Base-by-base conservation (phyloP, 192 early-diverging fungal genomes). In the Globomyces pollinis-pini region DNA sequence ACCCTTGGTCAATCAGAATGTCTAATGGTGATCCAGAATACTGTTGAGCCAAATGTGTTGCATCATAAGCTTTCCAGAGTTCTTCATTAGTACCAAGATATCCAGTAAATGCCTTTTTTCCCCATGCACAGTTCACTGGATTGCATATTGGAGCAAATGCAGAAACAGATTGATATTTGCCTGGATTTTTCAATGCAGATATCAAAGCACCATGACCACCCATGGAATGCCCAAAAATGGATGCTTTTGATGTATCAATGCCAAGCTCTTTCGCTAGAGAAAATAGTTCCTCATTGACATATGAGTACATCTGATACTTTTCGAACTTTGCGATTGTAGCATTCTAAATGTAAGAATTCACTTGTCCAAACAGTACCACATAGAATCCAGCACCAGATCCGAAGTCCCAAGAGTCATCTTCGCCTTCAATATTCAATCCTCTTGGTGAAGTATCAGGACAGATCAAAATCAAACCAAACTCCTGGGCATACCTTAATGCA, bases 161-260 rank as follows among this genome's bases (percentile, higher is more conserved):
- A 0, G 89, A 89, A 24, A 84, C 81, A 35, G 77, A 76, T 62
- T 78, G 78, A 75, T 83, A 94, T 33, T 72, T 54, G n/a, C 65
- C 72, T 4, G 80, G 78, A 56, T 89, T 89, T 68, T 85, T 86
- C 43, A 95, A 60, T 7, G 80, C 84, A 24, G 84, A 74, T 9
- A 86, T 68, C 21, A 95, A 74, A 11, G 92, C 92, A 45, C 92
- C 92, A 66, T 95, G 92, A 20, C 92, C 92, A 24, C 92, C 92
- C 73, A 75, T 76, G 16, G 59, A 62, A 59, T 77, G 75, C 0
- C 76, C 76, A 38, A 70, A 64, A 1, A 78, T 62, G n/a, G 55
- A 49, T 8, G 55, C 45, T 24, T 62, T 38, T 5, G 13, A 11
- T 3, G 45, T 50, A 43, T 72, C 84, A 34, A 91, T 77, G 7